Evolutionary conservation across 345 rosid species (phyloP).

Genomic region (Populus alba): DNA sequence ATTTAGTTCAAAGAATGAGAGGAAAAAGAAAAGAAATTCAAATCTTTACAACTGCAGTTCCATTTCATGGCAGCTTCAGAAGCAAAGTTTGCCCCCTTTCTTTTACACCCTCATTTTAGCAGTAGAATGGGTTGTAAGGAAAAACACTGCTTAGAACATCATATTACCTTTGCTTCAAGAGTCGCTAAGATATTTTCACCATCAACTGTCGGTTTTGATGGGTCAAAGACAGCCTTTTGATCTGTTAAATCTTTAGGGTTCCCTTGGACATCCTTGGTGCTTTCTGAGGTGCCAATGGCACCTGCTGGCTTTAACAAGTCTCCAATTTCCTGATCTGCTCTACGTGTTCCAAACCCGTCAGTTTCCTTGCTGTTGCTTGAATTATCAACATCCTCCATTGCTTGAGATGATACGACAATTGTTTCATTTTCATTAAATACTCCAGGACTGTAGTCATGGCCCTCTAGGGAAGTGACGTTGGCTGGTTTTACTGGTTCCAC

Average conservation of each 20-base stretch:
- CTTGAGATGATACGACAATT: not conserved
- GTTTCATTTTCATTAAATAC: slow-evolving; percentile 1
- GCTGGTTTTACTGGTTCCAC: not conserved
- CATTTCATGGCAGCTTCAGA: not conserved
- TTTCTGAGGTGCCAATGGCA: not conserved
- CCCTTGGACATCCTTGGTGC: not conserved
- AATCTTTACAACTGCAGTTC: not conserved
- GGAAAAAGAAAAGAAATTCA: not conserved
- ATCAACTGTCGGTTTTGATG: slow-evolving; percentile 13
- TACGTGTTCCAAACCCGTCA: not conserved
- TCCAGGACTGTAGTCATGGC: not conserved
- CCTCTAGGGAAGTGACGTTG: not conserved
- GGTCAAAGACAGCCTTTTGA: slow-evolving; percentile 5
- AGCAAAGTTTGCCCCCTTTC: not conserved
- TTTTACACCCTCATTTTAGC: not conserved
- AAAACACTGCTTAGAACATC: not conserved
- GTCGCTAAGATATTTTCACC: not conserved
- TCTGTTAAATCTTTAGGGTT: slow-evolving; percentile 20
- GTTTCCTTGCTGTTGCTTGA: not conserved
- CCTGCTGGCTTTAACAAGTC: not conserved
- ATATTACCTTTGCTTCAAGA: slow-evolving; percentile 29
- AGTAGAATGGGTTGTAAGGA: not conserved
- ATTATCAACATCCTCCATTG: slow-evolving; percentile 1
- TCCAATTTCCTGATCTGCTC: not conserved
- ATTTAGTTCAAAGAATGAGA: not conserved